Evolutionary conservation across 441 rosid genomes (phyloP).

Genomic region (Biscutella laevigata): DNA sequence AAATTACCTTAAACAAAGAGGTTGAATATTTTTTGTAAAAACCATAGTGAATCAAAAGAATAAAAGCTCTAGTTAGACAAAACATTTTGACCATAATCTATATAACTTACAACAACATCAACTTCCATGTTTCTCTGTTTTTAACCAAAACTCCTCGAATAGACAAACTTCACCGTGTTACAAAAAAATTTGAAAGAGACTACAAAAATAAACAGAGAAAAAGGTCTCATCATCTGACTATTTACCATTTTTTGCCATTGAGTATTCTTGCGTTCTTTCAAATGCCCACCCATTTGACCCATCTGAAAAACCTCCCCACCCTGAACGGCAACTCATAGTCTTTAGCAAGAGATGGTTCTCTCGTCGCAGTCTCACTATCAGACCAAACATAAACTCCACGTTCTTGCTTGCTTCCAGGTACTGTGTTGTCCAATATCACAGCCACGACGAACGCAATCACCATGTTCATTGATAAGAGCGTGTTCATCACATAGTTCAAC

Average conservation of each 20-base stretch:
- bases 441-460: conserved; percentile 85
- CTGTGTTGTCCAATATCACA: conserved; percentile 82
- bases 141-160: conserved; percentile 8
- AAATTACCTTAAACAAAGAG: too few relatives aligned
- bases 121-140: conserved; percentile 7
- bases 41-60: too few relatives aligned
- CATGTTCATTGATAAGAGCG: conserved; percentile 67
- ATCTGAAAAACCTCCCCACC: conserved; percentile 74
- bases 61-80: not conserved
- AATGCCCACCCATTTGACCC: conserved; percentile 96
- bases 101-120: conserved; percentile 23
- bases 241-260: conserved; percentile 10
- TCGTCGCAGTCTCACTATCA: conserved; percentile 63
- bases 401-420: conserved; percentile 83
- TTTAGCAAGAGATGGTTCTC: conserved; percentile 72
- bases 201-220: not conserved
- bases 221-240: conserved; percentile 16
- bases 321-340: conserved; percentile 84
- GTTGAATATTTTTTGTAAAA: too few relatives aligned
- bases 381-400: conserved; percentile 95
- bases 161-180: conserved; percentile 16
- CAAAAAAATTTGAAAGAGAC: not conserved
- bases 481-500: conserved; percentile 87
- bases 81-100: conserved; percentile 3
- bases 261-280: conserved; percentile 13